phyloP scores from a whole-genome alignment of 169 alveolate species.

The Eimeria praecox region DNA sequence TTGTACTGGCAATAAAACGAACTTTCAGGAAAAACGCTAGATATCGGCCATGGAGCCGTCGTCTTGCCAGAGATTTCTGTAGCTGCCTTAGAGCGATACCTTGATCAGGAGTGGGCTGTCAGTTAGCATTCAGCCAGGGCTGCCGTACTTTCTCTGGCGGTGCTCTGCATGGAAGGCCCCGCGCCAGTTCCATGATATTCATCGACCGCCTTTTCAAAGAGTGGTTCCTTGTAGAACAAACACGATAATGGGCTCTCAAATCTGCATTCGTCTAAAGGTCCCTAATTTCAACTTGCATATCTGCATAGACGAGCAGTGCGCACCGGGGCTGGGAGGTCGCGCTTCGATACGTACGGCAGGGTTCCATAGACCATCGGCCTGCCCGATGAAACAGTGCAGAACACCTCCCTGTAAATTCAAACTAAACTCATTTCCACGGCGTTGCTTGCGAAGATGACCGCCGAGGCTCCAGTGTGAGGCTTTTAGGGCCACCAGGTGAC shows the following conservation, averaged over 20 bases:
- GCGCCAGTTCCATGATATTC: background rate
- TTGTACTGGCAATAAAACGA: background rate
- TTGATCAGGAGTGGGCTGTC: constrained; percentile 10
- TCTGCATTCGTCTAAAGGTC: background rate
- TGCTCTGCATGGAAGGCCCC: background rate
- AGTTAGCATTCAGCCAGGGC: background rate
- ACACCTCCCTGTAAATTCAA: background rate
- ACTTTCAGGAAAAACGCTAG: background rate
- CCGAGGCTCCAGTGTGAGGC: background rate
- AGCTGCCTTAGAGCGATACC: background rate
- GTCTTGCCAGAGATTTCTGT: background rate
- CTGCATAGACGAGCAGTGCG: constrained; percentile 46
- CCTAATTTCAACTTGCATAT: background rate
- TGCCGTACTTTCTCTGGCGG: background rate
- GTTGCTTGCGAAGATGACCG: background rate
- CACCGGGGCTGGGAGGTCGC: constrained; percentile 60
- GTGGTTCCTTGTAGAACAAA: background rate
- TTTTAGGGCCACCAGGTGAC: background rate
- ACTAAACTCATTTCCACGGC: background rate
- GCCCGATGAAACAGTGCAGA: constrained; percentile 19
- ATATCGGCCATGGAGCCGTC: background rate
- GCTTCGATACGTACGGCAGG: background rate
- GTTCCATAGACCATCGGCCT: constrained; percentile 40
- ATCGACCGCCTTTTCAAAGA: background rate
- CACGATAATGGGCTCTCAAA: background rate